Evolutionary conservation across 306 rosid species (phyloP).

Genomic region (Malus sieversii): DNA sequence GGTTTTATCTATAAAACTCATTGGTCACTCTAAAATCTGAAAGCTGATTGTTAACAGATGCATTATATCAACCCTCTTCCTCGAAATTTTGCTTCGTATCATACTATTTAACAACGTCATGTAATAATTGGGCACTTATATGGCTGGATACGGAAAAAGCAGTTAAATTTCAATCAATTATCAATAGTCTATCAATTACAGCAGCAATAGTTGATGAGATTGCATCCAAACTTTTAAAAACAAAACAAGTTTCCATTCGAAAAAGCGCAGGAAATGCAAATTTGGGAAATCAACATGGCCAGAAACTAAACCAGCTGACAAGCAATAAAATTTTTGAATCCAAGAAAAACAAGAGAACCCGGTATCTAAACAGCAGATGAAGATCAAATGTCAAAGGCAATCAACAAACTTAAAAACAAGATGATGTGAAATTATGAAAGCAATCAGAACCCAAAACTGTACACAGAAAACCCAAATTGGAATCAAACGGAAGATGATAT

Average conservation of each 20-base stretch:
- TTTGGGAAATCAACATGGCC: neutral
- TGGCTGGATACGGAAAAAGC: neutral
- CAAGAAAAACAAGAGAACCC: neutral
- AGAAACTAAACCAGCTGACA: neutral
- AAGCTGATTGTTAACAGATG: neutral
- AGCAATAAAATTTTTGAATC: neutral
- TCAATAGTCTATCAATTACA: neutral
- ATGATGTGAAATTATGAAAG: neutral
- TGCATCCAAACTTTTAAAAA: neutral
- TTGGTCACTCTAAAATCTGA: neutral
- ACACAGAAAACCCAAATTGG: constrained; percentile 1
- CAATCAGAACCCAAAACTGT: constrained; percentile 20
- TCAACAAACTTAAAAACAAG: neutral
- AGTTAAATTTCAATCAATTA: neutral
- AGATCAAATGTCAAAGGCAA: constrained; percentile 3
- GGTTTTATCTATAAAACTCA: neutral
- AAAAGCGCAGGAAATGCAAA: neutral
- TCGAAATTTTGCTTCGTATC: neutral
- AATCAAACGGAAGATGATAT: constrained; percentile 16
- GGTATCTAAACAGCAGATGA: neutral
- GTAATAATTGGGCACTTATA: neutral
- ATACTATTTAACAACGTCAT: neutral
- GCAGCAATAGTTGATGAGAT: neutral
- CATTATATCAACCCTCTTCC: neutral
- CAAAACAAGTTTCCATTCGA: neutral